phyloP scores from a whole-genome alignment of 2,329 filamentous ascomycete genomes.

The Penicillium sclerotiorum region DNA sequence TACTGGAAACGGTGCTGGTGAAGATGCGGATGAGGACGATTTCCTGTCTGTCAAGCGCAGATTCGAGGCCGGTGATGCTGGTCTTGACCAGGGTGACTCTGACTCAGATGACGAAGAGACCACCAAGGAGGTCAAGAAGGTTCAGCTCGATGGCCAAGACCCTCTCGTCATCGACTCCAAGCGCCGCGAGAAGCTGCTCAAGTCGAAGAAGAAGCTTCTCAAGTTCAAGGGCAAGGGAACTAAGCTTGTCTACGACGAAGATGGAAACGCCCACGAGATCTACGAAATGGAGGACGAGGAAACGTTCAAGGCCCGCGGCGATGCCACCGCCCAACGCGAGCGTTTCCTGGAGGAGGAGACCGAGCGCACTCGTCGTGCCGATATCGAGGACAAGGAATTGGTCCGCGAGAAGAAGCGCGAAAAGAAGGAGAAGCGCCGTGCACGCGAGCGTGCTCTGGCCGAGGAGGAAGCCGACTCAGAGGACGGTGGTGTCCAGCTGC shows the following conservation, averaged over 20 bases:
- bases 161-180: constrained; percentile 89
- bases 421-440: constrained; percentile 51
- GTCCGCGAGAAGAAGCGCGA: constrained; percentile 71
- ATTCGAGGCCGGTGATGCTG: constrained; percentile 70
- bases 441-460: constrained; percentile 40
- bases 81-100: constrained; percentile 40
- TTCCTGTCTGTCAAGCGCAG: constrained; percentile 89
- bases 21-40: constrained; percentile 69
- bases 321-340: constrained; percentile 73
- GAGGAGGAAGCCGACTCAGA: constrained; percentile 35
- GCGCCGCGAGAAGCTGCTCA: constrained; percentile 90
- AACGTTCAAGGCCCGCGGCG: constrained; percentile 73
- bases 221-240: constrained; percentile 86
- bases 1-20: constrained; percentile 38
- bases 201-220: constrained; percentile 89
- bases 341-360: constrained; percentile 78
- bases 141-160: constrained; percentile 62
- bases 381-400: constrained; percentile 78
- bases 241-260: constrained; percentile 89
- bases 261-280: constrained; percentile 78
- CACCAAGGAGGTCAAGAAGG: constrained; percentile 44
- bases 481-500: constrained; percentile 19
- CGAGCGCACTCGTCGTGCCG: constrained; percentile 70
- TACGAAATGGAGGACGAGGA: constrained; percentile 89
- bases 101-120: constrained; percentile 50